Percentiles rank a stretch among this genome's conserved stretches.
These are phyloP conservation scores for Urtica urens DNA, from an alignment of 306 rosid genomes.

Conservation along the genomic window DNA sequence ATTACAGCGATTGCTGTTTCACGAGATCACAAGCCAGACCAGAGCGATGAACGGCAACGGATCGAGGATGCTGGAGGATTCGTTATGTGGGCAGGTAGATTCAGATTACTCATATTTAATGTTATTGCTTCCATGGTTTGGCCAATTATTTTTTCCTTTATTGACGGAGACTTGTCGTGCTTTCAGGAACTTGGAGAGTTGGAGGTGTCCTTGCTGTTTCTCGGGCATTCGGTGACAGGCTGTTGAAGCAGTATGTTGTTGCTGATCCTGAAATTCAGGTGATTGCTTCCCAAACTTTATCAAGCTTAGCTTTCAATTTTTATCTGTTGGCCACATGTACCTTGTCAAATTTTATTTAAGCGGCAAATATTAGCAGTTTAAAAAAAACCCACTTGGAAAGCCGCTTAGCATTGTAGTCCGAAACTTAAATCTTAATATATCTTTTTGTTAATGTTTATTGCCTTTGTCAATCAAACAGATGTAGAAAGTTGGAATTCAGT, in stretches of 20 bases:
- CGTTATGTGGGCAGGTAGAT: slow-evolving; percentile 95
- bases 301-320: background rate
- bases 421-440: no score
- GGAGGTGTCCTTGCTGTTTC: slow-evolving; percentile 99
- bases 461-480: no score
- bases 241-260: slow-evolving; percentile 91
- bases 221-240: slow-evolving; percentile 96
- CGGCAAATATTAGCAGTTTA: no score
- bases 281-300: slow-evolving; percentile 1
- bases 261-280: slow-evolving; percentile 99
- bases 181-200: slow-evolving; percentile 96
- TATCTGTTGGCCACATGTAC: background rate
- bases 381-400: no score
- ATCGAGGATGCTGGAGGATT: slow-evolving; percentile 95
- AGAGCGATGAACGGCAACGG: slow-evolving; percentile 88
- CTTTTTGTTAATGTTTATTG: no score
- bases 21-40: slow-evolving; percentile 97
- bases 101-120: background rate
- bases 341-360: no score
- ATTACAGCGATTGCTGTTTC: slow-evolving; percentile 82
- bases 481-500: no score
- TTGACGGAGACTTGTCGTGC: slow-evolving; percentile 10
- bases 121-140: background rate
- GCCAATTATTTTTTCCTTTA: background rate
- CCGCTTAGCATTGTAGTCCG: no score